Evolutionary conservation across 2,329 filamentous ascomycete species (phyloP).

Genomic region (Sarocladium brachiariae): DNA sequence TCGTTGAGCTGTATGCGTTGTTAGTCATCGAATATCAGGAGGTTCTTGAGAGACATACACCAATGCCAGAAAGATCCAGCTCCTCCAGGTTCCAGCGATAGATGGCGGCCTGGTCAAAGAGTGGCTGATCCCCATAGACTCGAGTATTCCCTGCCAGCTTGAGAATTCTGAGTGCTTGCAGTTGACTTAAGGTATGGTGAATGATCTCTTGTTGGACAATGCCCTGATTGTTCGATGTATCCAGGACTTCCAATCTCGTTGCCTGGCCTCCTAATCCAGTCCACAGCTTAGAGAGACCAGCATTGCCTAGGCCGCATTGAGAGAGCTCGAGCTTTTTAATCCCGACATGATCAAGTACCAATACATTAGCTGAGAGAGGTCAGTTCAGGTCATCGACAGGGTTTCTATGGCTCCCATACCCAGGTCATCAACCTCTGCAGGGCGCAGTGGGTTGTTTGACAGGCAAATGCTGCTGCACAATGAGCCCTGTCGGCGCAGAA

Average conservation of each 20-base stretch:
- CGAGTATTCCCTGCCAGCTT: constrained; percentile 46
- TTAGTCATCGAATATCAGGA: not conserved
- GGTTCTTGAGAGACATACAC: constrained; percentile 27
- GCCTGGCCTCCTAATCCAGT: constrained; percentile 38
- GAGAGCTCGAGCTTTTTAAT: constrained; percentile 44
- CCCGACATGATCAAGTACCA: constrained; percentile 28
- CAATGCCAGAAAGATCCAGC: constrained; percentile 47
- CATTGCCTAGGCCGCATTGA: constrained; percentile 43
- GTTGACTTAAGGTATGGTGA: constrained; percentile 34
- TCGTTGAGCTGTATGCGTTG: constrained; percentile 35
- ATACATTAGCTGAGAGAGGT: constrained; percentile 22
- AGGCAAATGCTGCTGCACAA: constrained; percentile 45
- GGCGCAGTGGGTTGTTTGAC: constrained; percentile 41
- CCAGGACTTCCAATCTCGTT: constrained; percentile 38
- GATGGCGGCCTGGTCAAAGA: constrained; percentile 40
- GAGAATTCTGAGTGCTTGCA: constrained; percentile 38
- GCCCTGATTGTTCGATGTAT: constrained; percentile 47
- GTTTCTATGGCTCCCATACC: constrained; percentile 25
- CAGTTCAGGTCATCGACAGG: not conserved
- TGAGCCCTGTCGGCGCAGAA: constrained; percentile 39
- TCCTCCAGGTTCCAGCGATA: constrained; percentile 42
- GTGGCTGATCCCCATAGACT: constrained; percentile 34
- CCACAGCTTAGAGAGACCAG: constrained; percentile 40
- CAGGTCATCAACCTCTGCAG: constrained; percentile 41
- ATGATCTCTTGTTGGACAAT: constrained; percentile 42